phyloP scores from a whole-genome alignment of 2,329 filamentous ascomycete species.

The Alternaria solani region DNA sequence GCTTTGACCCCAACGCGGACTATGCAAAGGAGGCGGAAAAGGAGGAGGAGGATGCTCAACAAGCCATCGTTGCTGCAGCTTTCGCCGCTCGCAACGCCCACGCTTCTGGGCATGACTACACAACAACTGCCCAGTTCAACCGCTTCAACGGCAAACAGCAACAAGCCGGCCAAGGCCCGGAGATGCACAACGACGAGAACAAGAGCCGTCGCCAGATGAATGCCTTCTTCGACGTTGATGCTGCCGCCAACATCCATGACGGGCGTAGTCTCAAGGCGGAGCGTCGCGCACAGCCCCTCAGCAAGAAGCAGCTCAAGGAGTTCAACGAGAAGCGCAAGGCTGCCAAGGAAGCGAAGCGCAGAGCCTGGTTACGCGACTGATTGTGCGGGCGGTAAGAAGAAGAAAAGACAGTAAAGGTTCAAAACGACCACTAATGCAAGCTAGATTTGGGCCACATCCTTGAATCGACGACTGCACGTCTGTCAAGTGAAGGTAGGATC shows the following conservation, averaged over 20 bases:
- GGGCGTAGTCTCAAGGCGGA: slow-evolving; percentile 92
- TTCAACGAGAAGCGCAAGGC: slow-evolving; percentile 90
- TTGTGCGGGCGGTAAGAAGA: slow-evolving; percentile 40
- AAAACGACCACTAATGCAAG: slow-evolving; percentile 42
- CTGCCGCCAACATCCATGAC: slow-evolving; percentile 88
- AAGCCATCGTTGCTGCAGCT: slow-evolving; percentile 35
- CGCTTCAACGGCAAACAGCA: slow-evolving; percentile 89
- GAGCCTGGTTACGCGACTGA: slow-evolving; percentile 90
- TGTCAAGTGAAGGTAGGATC: slow-evolving; percentile 30
- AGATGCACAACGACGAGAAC: slow-evolving; percentile 84
- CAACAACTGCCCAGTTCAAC: slow-evolving; percentile 81
- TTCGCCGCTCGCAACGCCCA: slow-evolving; percentile 36
- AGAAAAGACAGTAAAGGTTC: slow-evolving; percentile 21
- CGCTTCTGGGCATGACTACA: slow-evolving; percentile 61
- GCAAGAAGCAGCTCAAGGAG: slow-evolving; percentile 84
- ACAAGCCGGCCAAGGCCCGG: slow-evolving; percentile 69
- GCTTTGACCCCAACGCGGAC: slow-evolving; percentile 95
- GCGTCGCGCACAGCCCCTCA: slow-evolving; percentile 82
- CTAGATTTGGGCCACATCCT: slow-evolving; percentile 19
- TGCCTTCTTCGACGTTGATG: slow-evolving; percentile 94
- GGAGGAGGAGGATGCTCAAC: slow-evolving; percentile 47
- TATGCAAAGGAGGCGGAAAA: slow-evolving; percentile 70
- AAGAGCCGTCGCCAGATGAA: slow-evolving; percentile 90
- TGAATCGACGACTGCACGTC: slow-evolving; percentile 5
- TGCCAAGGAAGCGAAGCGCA: slow-evolving; percentile 91